These are phyloP conservation scores for Globisporangium acanthophoron DNA, from an alignment of 352 stramenopile species.

Conservation along the genomic window DNA sequence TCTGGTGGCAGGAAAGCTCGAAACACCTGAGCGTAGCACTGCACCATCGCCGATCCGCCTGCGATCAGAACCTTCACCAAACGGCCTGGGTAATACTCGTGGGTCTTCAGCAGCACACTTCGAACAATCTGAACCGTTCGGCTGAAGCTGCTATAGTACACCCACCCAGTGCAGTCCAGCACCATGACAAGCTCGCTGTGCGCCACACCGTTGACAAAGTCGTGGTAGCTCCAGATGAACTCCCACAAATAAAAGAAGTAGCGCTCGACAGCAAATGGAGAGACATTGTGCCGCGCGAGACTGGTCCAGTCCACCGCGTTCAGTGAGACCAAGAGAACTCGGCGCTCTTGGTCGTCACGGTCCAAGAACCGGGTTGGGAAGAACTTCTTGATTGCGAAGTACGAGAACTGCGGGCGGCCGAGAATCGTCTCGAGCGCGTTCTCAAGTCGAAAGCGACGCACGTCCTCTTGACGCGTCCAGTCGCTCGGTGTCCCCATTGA, in stretches of 20 bases:
- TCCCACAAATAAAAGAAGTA: conserved; percentile 44
- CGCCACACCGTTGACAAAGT: conserved; percentile 19
- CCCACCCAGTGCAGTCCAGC: conserved; percentile 24
- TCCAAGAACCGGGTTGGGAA: conserved; percentile 24
- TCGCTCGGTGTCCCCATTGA: background rate
- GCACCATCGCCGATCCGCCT: conserved; percentile 6
- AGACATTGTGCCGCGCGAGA: conserved; percentile 22
- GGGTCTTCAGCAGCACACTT: conserved; percentile 17
- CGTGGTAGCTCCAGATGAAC: conserved; percentile 42
- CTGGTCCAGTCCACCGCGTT: conserved; percentile 14
- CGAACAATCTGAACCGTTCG: conserved; percentile 21
- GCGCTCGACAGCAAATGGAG: conserved; percentile 21
- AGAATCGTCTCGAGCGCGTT: conserved; percentile 37
- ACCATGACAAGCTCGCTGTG: conserved; percentile 27
- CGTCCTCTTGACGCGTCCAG: conserved; percentile 8
- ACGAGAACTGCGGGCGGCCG: conserved; percentile 21
- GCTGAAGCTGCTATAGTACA: conserved; percentile 21
- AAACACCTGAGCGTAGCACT: conserved; percentile 12
- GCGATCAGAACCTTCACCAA: conserved; percentile 19
- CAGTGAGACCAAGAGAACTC: conserved; percentile 22
- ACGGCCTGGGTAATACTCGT: conserved; percentile 21
- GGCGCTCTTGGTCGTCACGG: conserved; percentile 18
- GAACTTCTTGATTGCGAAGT: conserved; percentile 30
- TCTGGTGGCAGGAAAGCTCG: conserved; percentile 12
- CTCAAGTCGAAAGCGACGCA: conserved; percentile 27